These are phyloP conservation scores for Suillus bovinus DNA, from an alignment of 768 basidiomycete genomes.

Conservation along the genomic window DNA sequence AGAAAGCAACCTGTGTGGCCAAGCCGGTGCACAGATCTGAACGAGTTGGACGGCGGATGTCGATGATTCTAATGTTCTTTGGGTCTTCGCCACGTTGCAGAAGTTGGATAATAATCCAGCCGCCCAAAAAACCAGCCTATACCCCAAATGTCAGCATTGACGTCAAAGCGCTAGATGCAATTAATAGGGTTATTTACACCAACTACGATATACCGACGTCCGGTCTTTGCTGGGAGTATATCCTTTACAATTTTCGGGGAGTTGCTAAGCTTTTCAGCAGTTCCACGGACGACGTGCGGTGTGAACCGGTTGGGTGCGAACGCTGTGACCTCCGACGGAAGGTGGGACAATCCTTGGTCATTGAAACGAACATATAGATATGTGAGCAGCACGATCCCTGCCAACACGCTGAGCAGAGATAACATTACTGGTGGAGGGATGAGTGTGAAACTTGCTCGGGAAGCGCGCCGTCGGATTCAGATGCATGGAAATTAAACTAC, in stretches of 20 bases:
- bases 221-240: conserved; percentile 66
- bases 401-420: conserved; percentile 11
- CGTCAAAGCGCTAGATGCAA: not conserved
- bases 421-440: conserved; percentile 17
- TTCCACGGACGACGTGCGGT: conserved; percentile 39
- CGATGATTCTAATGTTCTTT: conserved; percentile 61
- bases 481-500: too few species aligned
- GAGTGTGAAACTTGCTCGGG: not conserved
- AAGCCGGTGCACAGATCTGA: conserved; percentile 54
- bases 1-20: conserved; percentile 54
- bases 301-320: conserved; percentile 57
- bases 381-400: conserved; percentile 8
- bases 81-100: conserved; percentile 73
- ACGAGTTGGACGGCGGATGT: conserved; percentile 62
- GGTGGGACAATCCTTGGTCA: conserved; percentile 50
- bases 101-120: conserved; percentile 74
- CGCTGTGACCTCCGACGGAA: conserved; percentile 47
- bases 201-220: conserved; percentile 72
- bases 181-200: conserved; percentile 54
- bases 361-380: conserved; percentile 49
- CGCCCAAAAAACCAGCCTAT: conserved; percentile 74
- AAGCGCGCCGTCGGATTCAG: not conserved
- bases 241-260: conserved; percentile 38
- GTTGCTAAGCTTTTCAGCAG: conserved; percentile 38
- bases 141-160: not conserved